A percentile compares a stretch with the other conserved stretches of the same genome.
Evolutionary conservation across 768 basidiomycete genomes (phyloP).

Genomic region (Daedalea quercina): DNA sequence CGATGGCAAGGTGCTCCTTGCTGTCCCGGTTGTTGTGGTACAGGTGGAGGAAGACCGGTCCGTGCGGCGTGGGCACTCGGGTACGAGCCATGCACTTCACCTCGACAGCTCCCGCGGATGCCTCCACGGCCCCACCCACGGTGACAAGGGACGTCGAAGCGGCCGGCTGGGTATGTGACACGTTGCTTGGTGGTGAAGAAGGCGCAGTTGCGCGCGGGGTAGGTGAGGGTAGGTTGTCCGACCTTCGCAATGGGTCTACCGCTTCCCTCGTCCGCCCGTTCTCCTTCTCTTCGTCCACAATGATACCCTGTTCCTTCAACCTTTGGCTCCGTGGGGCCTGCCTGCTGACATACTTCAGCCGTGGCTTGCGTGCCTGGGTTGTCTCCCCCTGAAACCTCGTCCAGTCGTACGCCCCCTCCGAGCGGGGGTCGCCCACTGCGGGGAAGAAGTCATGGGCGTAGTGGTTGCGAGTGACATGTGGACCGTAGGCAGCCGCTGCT

Average conservation of each 20-base stretch:
- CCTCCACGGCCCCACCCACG: constrained; percentile 1
- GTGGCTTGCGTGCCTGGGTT: constrained; percentile 34
- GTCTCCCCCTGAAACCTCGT: constrained; percentile 43
- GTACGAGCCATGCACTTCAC: constrained; percentile 96
- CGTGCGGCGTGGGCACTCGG: constrained; percentile 94
- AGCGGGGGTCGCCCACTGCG: constrained; percentile 42
- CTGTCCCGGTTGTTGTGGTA: constrained; percentile 90
- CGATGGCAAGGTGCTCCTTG: constrained; percentile 96
- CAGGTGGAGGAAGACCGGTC: constrained; percentile 86
- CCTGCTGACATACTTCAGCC: constrained; percentile 59
- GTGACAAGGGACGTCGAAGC: constrained; percentile 23
- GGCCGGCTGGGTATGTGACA: constrained; percentile 1
- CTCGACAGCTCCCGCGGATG: constrained; percentile 32
- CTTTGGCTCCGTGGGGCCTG: constrained; percentile 69
- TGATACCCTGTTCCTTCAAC: constrained; percentile 27
- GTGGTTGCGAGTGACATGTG: constrained; percentile 79
- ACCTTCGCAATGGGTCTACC: constrained; percentile 28
- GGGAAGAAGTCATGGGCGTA: constrained; percentile 79
- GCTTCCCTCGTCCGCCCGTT: constrained; percentile 36
- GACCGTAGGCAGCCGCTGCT: constrained; percentile 66
- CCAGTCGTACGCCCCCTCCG: constrained; percentile 53
- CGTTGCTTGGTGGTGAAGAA: constrained; percentile 21
- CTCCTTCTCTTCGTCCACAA: constrained; percentile 38
- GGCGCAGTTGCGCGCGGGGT: constrained; percentile 31
- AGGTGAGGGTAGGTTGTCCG: constrained; percentile 30